Evolutionary conservation across 768 basidiomycete species (phyloP).

Genomic region (Mycena floridula): DNA sequence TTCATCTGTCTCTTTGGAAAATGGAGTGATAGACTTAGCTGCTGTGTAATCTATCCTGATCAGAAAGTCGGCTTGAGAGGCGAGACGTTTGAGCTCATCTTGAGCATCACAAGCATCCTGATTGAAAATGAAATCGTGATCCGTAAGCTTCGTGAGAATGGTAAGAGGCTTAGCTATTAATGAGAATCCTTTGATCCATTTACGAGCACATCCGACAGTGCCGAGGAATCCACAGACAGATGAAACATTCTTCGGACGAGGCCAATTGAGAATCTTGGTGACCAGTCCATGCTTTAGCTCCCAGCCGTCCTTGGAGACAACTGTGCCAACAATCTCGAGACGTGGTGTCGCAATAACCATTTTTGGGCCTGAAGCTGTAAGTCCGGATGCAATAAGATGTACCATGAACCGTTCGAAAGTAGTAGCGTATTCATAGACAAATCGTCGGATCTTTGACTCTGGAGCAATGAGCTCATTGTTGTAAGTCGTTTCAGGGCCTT

Average conservation of each 20-base stretch:
- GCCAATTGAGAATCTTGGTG: constrained; percentile 20
- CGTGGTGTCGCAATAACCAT: constrained; percentile 12
- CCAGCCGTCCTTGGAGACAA: constrained; percentile 23
- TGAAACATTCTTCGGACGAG: constrained; percentile 1
- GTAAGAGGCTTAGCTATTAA: constrained; percentile 20
- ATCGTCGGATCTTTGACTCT: constrained; percentile 19
- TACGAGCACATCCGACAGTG: constrained; percentile 7
- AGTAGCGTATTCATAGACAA: constrained; percentile 19
- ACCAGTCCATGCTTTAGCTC: constrained; percentile 16
- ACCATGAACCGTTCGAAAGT: constrained; percentile 17
- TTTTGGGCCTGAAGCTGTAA: constrained; percentile 27
- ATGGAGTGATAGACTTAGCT: constrained; percentile 1
- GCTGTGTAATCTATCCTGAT: constrained; percentile 24
- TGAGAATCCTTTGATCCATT: constrained; percentile 6
- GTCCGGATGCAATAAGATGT: constrained; percentile 17
- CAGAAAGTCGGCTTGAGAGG: constrained; percentile 20
- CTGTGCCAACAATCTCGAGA: constrained; percentile 22
- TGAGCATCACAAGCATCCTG: constrained; percentile 17
- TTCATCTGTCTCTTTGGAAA: constrained; percentile 10
- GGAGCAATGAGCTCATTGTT: constrained; percentile 7
- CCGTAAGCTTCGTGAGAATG: constrained; percentile 2
- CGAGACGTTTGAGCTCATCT: constrained; percentile 15
- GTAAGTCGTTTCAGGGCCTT: constrained; percentile 13
- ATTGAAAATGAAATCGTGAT: constrained; percentile 20
- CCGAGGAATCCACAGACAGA: constrained; percentile 11